Evolutionary conservation across 208 protist genomes (phyloP).

Genomic region (Leptomonas pyrrhocoris): DNA sequence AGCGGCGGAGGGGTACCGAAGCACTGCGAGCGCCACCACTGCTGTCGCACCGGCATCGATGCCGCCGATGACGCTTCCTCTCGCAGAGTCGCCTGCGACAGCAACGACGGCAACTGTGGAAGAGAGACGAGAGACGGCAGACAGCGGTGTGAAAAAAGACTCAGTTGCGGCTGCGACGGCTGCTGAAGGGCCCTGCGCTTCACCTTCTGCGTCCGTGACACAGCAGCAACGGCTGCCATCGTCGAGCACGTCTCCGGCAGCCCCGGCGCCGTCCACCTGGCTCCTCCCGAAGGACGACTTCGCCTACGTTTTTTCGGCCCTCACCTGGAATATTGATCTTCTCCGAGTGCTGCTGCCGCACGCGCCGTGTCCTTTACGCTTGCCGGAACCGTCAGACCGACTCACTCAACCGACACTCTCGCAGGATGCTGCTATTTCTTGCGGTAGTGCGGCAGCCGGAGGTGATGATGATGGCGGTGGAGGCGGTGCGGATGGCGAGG

Average conservation of each 20-base stretch:
- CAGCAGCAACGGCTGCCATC: neutral
- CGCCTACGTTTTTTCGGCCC: slow-evolving; percentile 58
- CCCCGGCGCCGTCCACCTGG: slow-evolving; percentile 6
- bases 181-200: no score
- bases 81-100: neutral
- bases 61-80: neutral
- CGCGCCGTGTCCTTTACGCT: slow-evolving; percentile 48
- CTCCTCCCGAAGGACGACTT: slow-evolving; percentile 49
- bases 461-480: no score
- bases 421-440: no score
- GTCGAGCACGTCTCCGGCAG: neutral
- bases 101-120: neutral
- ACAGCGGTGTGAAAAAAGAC: neutral
- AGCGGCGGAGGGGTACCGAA: neutral
- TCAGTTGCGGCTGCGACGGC: no score
- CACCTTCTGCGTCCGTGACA: neutral
- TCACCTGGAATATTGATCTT: slow-evolving; percentile 76
- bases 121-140: neutral
- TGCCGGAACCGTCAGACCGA: neutral
- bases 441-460: no score
- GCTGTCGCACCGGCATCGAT: no score
- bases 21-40: neutral
- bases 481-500: neutral
- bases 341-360: slow-evolving; percentile 55
- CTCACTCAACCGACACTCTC: neutral